phyloP scores from a whole-genome alignment of 345 rosid genomes.

The Sisymbrium irio region DNA sequence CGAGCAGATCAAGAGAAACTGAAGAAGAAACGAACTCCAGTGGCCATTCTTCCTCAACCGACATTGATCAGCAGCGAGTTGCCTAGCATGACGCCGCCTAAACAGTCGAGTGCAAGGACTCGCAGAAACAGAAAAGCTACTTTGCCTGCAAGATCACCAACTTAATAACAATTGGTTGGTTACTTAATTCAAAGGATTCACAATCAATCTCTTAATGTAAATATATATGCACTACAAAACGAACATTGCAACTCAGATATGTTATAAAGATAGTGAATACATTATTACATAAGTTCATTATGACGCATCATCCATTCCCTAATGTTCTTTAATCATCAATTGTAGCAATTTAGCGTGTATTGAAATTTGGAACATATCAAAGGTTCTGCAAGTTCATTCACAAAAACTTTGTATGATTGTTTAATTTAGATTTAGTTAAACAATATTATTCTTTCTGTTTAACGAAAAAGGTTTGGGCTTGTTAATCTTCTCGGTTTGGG shows the following conservation, averaged over 20 bases:
- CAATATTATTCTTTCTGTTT: too few species aligned
- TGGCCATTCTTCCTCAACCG: constrained; percentile 15
- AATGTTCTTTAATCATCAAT: neutral
- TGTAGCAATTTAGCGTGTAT: neutral
- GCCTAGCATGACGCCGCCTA: constrained; percentile 32
- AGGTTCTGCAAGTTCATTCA: neutral
- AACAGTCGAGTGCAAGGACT: constrained; percentile 50
- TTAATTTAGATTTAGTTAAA: too few species aligned
- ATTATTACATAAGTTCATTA: too few species aligned
- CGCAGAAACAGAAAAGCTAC: constrained; percentile 47
- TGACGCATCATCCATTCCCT: neutral
- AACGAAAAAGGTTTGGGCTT: too few species aligned
- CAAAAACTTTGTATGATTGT: neutral
- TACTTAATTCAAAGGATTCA: neutral
- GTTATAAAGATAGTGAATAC: neutral
- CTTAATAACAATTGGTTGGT: neutral
- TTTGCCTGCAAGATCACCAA: constrained; percentile 1
- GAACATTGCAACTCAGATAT: neutral
- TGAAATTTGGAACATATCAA: neutral
- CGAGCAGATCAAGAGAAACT: constrained; percentile 36
- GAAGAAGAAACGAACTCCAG: constrained; percentile 38
- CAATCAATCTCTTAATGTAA: neutral
- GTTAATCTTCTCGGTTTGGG: too few species aligned
- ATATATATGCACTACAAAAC: neutral
- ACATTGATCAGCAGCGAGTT: constrained; percentile 28